phyloP scores from a whole-genome alignment of 331 rosid species.

The Erythrophleum ivorense region DNA sequence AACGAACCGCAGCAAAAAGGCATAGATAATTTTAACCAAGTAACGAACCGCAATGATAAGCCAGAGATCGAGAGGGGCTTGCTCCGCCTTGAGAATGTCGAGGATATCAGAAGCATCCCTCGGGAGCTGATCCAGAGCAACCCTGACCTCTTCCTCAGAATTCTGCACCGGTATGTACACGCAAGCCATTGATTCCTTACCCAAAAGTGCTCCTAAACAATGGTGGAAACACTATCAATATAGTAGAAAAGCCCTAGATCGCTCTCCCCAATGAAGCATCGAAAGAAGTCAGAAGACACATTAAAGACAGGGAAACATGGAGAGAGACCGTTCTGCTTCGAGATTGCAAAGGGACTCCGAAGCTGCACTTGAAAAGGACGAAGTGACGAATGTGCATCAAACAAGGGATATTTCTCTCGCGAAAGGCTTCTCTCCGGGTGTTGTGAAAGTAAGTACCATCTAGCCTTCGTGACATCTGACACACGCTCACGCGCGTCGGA shows the following conservation, averaged over 20 bases:
- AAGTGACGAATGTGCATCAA: neutral
- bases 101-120: constrained; percentile 92
- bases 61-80: constrained; percentile 99
- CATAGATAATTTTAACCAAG: neutral
- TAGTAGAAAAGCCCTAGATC: constrained; percentile 52
- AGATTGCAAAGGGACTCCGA: neutral
- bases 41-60: constrained; percentile 87
- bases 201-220: neutral
- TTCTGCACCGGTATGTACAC: constrained; percentile 97
- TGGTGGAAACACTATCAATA: neutral
- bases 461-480: too few relatives aligned
- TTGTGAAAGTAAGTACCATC: too few relatives aligned
- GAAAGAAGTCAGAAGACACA: neutral
- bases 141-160: constrained; percentile 99
- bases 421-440: too few relatives aligned
- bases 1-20: neutral
- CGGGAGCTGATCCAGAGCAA: constrained; percentile 92
- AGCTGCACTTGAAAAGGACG: neutral
- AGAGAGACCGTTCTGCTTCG: neutral
- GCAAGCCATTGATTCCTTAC: constrained; percentile 66
- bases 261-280: neutral
- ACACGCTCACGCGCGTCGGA: too few relatives aligned
- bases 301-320: neutral
- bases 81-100: constrained; percentile 97
- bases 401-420: too few relatives aligned